Evolutionary conservation across 176 grass and related monocot species (phyloP), one percentile per base, ranked within the genome.

Genomic region (Metroxylon sagu): DNA sequence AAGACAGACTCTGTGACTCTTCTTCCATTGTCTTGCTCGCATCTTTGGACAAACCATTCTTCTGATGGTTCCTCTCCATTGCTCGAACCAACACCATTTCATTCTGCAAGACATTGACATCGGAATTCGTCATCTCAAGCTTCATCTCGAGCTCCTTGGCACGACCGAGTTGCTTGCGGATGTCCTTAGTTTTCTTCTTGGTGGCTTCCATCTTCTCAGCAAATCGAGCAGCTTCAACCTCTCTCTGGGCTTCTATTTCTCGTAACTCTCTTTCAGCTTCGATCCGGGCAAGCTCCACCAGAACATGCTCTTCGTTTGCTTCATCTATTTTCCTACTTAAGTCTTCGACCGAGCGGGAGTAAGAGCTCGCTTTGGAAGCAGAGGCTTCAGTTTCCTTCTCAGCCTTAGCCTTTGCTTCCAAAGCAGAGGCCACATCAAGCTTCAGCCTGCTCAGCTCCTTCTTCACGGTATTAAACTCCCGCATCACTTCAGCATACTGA

Each of bases 261-360:
- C 82, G 75, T 39, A 50, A 66, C 78, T 98, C 93, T 29, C 79
- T 67, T 77, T 92, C 88, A 48, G 94, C 94, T 75, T 98, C 94
- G 23, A 98, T 98, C 53, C 94, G 78, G 14, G 88, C 88, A 17
- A 98, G 84, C 85, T 98, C 94, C 7, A 98, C 94, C 55, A 98
- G 79, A 26, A 86, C 82, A 79, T 98, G 88, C 66, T 98, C 88
- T 73, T 98, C 88, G 58, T 98, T 88, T 2, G 88, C 93, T 62
- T 83, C 79, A 16, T 83, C 79, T 69, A 98, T 79, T 53, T 62
- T 75, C 43, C 66, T 83, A 59, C 75, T 85, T 57, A 92, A 60
- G 60, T 85, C 93, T 67, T 85, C 82, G 12, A 72, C 67, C n/a
- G 76, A 56, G 29, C 50, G 78, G 19, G 76, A 69, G 70, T 71